Evolutionary conservation across 306 rosid genomes (phyloP).

Genomic region (Styphnolobium japonicum): DNA sequence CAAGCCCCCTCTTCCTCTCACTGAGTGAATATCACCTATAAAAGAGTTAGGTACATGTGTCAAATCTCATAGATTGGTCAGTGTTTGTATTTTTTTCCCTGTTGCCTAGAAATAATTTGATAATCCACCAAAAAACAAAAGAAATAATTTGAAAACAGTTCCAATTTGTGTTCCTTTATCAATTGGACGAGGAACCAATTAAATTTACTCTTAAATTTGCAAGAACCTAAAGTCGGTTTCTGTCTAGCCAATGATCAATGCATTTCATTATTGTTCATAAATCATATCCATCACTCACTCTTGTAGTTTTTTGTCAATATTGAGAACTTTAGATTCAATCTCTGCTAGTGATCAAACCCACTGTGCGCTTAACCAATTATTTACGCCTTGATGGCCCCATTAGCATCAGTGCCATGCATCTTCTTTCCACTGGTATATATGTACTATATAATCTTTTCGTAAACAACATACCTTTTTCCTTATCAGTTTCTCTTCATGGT

Average conservation of each 20-base stretch:
- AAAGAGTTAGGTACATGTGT: not conserved
- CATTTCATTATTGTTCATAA: conserved; percentile 1
- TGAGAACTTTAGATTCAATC: not conserved
- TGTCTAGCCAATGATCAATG: conserved; percentile 16
- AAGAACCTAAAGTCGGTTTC: conserved; percentile 10
- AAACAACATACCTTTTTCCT: not conserved
- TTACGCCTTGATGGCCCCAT: conserved; percentile 3
- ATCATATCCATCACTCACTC: conserved; percentile 3
- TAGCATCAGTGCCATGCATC: conserved; percentile 20
- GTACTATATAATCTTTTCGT: not conserved
- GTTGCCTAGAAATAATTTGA: not conserved
- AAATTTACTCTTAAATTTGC: not conserved
- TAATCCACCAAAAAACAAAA: too few relatives aligned
- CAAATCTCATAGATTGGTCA: not conserved
- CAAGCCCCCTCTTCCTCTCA: too few relatives aligned
- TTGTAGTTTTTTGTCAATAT: conserved; percentile 13
- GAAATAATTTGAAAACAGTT: not conserved
- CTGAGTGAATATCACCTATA: too few relatives aligned
- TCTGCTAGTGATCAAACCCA: conserved; percentile 10
- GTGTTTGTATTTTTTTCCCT: not conserved
- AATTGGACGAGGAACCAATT: not conserved
- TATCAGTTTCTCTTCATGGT: conserved; percentile 1
- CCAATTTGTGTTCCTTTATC: not conserved
- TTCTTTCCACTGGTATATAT: conserved; percentile 20
- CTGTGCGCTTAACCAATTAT: conserved; percentile 25